Conservation (phyloP, 108 stramenopile species). For the Cyclotella atomus region DNA sequence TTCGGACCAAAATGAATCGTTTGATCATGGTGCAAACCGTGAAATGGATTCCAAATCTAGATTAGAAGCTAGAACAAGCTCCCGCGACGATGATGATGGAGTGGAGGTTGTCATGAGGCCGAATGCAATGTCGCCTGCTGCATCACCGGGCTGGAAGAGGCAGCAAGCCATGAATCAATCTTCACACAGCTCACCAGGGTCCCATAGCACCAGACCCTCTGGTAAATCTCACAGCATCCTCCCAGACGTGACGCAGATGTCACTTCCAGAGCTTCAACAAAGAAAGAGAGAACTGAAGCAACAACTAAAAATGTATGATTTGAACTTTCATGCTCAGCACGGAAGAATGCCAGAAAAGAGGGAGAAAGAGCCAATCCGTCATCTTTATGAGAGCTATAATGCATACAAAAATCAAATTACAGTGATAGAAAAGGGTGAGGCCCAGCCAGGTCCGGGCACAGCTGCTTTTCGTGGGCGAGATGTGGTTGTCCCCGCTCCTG, state of each 20-base stretch:
- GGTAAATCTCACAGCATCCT: slow-evolving; percentile 18
- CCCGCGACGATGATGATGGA: slow-evolving; percentile 34
- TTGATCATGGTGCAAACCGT: slow-evolving; percentile 6
- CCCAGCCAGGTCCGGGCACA: slow-evolving; percentile 48
- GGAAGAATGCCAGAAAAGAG: slow-evolving; percentile 93
- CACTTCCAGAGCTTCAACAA: slow-evolving; percentile 71
- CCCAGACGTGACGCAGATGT: slow-evolving; percentile 55
- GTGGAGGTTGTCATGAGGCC: slow-evolving; percentile 36
- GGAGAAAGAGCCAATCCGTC: slow-evolving; percentile 98
- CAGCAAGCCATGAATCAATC: slow-evolving; percentile 17
- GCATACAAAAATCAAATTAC: slow-evolving; percentile 83
- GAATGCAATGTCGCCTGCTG: slow-evolving; percentile 12
- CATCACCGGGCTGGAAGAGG: slow-evolving; percentile 42
- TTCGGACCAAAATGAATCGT: slow-evolving; percentile 13
- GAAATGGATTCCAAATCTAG: slow-evolving; percentile 28
- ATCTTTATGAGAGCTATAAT: slow-evolving; percentile 95
- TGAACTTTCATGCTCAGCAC: slow-evolving; percentile 80
- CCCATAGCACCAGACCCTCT: slow-evolving; percentile 14
- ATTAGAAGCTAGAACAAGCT: slow-evolving; percentile 35
- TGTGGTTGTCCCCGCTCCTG: slow-evolving; percentile 23
- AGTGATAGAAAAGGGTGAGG: slow-evolving; percentile 67
- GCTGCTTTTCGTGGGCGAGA: slow-evolving; percentile 47
- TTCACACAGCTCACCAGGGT: slow-evolving; percentile 17
- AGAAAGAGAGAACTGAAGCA: slow-evolving; percentile 86
- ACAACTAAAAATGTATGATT: slow-evolving; percentile 92